Conservation (phyloP, 176 grass and related monocot species). For the Secale cereale region DNA sequence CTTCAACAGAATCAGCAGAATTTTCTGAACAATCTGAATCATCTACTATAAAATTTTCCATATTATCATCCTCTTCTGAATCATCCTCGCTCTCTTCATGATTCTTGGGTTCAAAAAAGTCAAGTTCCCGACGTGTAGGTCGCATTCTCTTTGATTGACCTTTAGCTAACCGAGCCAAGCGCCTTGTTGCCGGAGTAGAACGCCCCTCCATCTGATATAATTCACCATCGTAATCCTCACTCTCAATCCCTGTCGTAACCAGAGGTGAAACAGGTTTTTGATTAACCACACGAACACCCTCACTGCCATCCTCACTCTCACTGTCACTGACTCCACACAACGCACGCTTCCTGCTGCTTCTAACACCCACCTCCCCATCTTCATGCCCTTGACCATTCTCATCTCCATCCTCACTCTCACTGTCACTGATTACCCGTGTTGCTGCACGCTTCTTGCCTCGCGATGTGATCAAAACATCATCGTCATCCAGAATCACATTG, state of each 20-base stretch:
- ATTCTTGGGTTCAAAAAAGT: conserved; percentile 42
- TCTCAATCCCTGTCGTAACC: conserved; percentile 17
- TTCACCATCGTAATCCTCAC: not conserved
- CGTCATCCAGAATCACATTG: conserved; percentile 9
- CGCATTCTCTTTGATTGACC: conserved; percentile 1
- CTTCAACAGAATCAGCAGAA: conserved; percentile 2
- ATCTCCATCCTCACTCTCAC: not conserved
- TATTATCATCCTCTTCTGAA: conserved; percentile 43
- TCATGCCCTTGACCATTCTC: not conserved
- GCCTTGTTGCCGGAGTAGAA: conserved; percentile 26
- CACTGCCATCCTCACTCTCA: conserved; percentile 26
- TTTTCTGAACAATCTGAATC: conserved; percentile 34
- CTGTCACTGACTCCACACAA: conserved; percentile 35
- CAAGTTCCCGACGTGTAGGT: not conserved
- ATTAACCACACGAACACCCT: not conserved
- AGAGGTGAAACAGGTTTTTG: not conserved
- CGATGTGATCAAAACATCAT: not conserved
- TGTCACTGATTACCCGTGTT: conserved; percentile 11
- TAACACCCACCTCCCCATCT: not conserved
- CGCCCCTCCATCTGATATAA: not conserved
- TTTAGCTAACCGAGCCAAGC: conserved; percentile 27
- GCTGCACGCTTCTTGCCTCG: not conserved
- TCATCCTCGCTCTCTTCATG: conserved; percentile 32
- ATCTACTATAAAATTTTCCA: conserved; percentile 51
- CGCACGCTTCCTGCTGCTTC: conserved; percentile 28